Evolutionary conservation across 345 rosid species (phyloP), one percentile per base, ranked within the genome.

Genomic region (Citrus sp.): DNA sequence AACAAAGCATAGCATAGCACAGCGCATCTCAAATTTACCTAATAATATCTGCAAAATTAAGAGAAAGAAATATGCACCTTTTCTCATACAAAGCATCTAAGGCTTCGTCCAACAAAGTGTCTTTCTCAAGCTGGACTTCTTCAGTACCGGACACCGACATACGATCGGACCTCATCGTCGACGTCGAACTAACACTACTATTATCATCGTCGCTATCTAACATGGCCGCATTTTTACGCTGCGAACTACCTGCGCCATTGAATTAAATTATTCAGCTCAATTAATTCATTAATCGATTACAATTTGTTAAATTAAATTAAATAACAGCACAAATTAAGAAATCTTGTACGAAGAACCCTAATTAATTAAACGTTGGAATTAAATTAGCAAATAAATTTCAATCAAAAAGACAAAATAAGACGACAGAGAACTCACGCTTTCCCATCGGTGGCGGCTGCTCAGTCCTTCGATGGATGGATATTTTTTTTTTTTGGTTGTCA

Each of bases 71-170:
- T 13, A 3, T 10, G 51, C 10, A 90, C 99, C 98, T 88, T 81
- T 91, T 94, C 86, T 91, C 98, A 54, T 79, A 93, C 59, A 93
- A 81, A 80, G 91, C 94, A 86, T 96, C 99, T 3, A 96, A 85
- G 78, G 98, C 92, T 84, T 90, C 88, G 72, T 92, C 98, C 34
- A 96, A 82, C 77, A 89, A 75, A 80, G 74, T 80, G 85, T 92
- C 98, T 81, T 88, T 91, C 63, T 86, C 88, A 72, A 91, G 25
- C 64, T 88, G 88, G 74, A 87, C 93, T 51, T 90, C 97, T 49
- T 91, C 98, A 42, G 70, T 80, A 58, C 82, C 93, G 6, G 75
- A 77, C 72, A 77, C 90, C 54, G 88, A 87, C 74, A 87, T 65
- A 32, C 42, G 76, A 76, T 95, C 99, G 13, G 94, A 93, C 28